Evolutionary conservation across 1,284 basidiomycete species (phyloP).

Genomic region (Cutaneotrichosporon cavernicola): DNA sequence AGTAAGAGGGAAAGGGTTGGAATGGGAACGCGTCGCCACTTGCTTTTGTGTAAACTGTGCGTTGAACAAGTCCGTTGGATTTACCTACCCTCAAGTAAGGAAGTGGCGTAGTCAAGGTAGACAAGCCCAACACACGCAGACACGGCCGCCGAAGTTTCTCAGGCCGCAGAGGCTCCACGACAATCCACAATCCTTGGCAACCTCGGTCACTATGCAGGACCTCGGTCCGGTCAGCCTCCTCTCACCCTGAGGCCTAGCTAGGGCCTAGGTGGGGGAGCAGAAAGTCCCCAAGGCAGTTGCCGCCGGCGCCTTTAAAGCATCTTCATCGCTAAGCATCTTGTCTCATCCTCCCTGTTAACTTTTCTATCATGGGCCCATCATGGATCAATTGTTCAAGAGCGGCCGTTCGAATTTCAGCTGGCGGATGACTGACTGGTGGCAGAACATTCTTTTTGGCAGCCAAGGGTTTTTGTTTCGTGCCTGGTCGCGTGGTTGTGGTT

Average conservation of each 20-base stretch:
- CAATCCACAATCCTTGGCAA: no score
- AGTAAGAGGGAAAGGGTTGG: background rate
- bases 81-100: no score
- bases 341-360: background rate
- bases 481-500: background rate
- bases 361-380: background rate
- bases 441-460: background rate
- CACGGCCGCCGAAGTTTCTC: no score
- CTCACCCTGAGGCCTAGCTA: no score
- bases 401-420: background rate
- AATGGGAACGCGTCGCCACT: slow-evolving; percentile 9
- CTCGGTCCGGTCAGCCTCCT: no score
- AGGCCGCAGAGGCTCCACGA: no score
- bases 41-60: background rate
- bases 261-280: no score
- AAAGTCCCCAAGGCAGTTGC: background rate
- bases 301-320: background rate
- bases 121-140: no score
- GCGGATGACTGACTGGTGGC: background rate
- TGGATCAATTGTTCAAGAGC: background rate
- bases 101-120: no score
- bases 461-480: background rate
- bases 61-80: background rate
- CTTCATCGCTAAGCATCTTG: background rate
- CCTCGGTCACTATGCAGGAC: no score